Conservation (phyloP, 805 yeast genomes). For the Schwanniomyces sp. region DNA sequence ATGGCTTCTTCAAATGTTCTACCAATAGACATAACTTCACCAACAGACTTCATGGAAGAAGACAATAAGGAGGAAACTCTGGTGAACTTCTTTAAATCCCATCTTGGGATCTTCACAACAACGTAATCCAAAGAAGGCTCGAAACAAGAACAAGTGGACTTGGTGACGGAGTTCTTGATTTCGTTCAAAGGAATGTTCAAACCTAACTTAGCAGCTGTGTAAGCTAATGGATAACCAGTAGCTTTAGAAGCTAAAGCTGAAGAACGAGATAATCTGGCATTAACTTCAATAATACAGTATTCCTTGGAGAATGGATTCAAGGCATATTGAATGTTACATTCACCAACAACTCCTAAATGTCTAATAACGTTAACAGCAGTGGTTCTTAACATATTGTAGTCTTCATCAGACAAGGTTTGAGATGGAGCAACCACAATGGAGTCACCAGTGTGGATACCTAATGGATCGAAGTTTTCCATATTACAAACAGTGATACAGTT, state of each 20-base stretch:
- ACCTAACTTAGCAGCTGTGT: conserved; percentile 96
- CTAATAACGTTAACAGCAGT: conserved; percentile 97
- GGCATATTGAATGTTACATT: conserved; percentile 97
- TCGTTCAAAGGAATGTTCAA: conserved; percentile 89
- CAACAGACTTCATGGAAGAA: conserved; percentile 97
- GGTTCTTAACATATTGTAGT: conserved; percentile 95
- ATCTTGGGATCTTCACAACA: conserved; percentile 96
- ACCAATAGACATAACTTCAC: conserved; percentile 98
- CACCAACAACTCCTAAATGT: conserved; percentile 98
- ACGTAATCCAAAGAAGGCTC: conserved; percentile 97
- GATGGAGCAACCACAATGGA: conserved; percentile 99
- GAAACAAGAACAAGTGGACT: conserved; percentile 92
- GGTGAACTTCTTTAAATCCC: conserved; percentile 96
- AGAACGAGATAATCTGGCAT: conserved; percentile 95
- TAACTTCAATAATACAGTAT: conserved; percentile 96
- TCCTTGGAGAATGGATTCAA: conserved; percentile 91
- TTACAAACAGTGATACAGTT: conserved; percentile 99
- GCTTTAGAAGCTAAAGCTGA: conserved; percentile 99
- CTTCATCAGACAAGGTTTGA: conserved; percentile 94
- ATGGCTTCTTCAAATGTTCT: conserved; percentile 97
- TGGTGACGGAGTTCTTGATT: conserved; percentile 89
- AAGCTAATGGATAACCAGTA: conserved; percentile 97
- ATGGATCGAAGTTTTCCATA: conserved; percentile 98
- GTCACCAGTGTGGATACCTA: conserved; percentile 98
- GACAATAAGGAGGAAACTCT: conserved; percentile 85